Base-by-base conservation (phyloP, 1,284 basidiomycete genomes). In the Ganoderma resinaceum region DNA sequence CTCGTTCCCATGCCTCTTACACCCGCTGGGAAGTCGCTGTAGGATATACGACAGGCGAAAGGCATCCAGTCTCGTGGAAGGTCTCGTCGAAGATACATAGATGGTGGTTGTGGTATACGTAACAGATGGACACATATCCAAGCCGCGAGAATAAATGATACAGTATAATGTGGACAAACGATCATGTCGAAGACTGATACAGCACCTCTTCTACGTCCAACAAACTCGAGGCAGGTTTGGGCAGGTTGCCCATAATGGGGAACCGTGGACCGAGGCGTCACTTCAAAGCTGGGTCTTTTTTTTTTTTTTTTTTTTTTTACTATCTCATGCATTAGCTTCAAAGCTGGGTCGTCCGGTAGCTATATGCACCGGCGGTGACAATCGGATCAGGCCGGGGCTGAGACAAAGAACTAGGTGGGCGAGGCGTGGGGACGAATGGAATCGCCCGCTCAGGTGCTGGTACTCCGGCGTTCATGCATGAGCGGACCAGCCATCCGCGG, bases 401-500 rank as follows among this genome's bases (percentile, higher is more conserved):
- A 35, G 55, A 23, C 9, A 31, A 37, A 33, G 55, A n/a, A 37
- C 9, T 20, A 7, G 37, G 33, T n/a, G 31, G 12, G 18, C 33
- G 55, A 9, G 31, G 33, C 7, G 33, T 20, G n/a, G 55, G 55
- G 18, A 58, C 33, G 38, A 57, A 26, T 37, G 66, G 62, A 31
- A 64, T 52, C 2, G 59, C 66, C 49, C 62, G 66, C 18, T 31
- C 23, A 9, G 66, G 66, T 26, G 49, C 38, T 6, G 57, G 37
- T 7, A 68, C n/a, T 3, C 66, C 66, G 14, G 66, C 66, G 62
- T 57, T 53, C 29, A 64, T 59, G 62, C 66, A 68, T 20, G 66
- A 61, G 59, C 66, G 66, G 12, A 64, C 62, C 14, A 68, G 66
- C 66, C 66, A 68, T 52, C 60, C 61, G 14, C 66, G 66, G 9